Conservation (phyloP, 169 alveolate genomes). For the Cryptosporidium meleagridis region DNA sequence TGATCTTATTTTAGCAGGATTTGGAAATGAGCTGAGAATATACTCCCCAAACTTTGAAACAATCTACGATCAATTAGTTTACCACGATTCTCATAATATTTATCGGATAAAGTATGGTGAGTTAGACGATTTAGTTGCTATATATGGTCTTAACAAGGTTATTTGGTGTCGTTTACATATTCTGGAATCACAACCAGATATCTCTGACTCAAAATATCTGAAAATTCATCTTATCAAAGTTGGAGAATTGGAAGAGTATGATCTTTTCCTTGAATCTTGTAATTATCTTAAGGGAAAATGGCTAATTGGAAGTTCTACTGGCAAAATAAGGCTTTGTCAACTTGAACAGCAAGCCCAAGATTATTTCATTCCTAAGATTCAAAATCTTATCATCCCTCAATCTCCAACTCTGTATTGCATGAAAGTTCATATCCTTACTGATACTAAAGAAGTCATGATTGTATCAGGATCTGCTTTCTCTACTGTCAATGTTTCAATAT, state of each 20-base stretch:
- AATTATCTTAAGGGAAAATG: slow-evolving; percentile 21
- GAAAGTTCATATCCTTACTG: neutral
- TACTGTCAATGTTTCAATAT: slow-evolving; percentile 8
- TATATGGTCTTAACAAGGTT: slow-evolving; percentile 14
- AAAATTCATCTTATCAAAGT: neutral
- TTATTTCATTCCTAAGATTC: neutral
- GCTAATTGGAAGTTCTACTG: slow-evolving; percentile 55
- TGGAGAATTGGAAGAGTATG: neutral
- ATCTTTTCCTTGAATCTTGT: slow-evolving; percentile 42
- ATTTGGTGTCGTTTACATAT: slow-evolving; percentile 25
- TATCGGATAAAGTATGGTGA: slow-evolving; percentile 25
- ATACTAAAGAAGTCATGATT: slow-evolving; percentile 1
- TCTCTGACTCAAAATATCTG: neutral
- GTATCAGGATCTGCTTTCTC: slow-evolving; percentile 61
- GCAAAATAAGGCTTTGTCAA: slow-evolving; percentile 27
- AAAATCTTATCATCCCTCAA: neutral
- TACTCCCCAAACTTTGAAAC: slow-evolving; percentile 11
- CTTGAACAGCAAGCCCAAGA: neutral
- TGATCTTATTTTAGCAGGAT: slow-evolving; percentile 25
- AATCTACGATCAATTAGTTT: neutral
- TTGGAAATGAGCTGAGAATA: slow-evolving; percentile 61
- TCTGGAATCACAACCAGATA: neutral
- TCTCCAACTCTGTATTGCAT: slow-evolving; percentile 52
- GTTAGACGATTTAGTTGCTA: neutral
- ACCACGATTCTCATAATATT: slow-evolving; percentile 56